Base-by-base conservation (phyloP, 345 rosid species). In the Eutrema heterophyllum region DNA sequence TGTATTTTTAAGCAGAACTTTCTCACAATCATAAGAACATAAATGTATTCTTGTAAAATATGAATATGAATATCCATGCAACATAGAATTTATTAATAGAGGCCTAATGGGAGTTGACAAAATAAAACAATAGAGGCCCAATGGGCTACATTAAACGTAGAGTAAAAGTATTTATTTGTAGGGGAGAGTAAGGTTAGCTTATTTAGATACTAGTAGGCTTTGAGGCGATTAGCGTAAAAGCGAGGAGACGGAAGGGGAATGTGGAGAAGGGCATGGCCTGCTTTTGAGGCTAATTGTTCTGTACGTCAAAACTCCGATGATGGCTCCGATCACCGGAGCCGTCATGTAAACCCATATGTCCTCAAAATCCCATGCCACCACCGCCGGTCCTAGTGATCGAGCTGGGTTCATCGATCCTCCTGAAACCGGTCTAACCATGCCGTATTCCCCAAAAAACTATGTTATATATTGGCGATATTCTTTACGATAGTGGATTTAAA, bases 401-500 rank as follows among this genome's bases (percentile, higher is more conserved):
- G 94, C 97, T 2, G 98, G 98, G 62, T 93, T 93, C 85, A 93
- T 72, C 16, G 98, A 93, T 70, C 94, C 98, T 70, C 98, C 98
- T 6, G 98, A 93, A 16, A 91, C 70, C 1, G 97, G 97, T 67
- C 98, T 93, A 33, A 51, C 26, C 68, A 70, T 46, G 55, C 10
- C 26, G 21, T 54, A 29, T 54, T 62, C 66, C 27, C 65, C 27
- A 63, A 2, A 29, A 46, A 62, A 50, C 27, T 41, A 46, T n/a
- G 32, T 64, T 11, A 33, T 46, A 0, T 39, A 39, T 39, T 33
- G 21, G 21, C 21, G 21, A 21, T 21, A 21, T 21, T 21, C 2
- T 21, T 21, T 21, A 21, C 21, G 44, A 9, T 26, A 5, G 21
- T 43, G 54, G 38, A 66, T 11, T 3, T 15, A 29, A 21, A 67